phyloP scores from a whole-genome alignment of 1,284 basidiomycete genomes.

The Ganoderma meredithae region DNA sequence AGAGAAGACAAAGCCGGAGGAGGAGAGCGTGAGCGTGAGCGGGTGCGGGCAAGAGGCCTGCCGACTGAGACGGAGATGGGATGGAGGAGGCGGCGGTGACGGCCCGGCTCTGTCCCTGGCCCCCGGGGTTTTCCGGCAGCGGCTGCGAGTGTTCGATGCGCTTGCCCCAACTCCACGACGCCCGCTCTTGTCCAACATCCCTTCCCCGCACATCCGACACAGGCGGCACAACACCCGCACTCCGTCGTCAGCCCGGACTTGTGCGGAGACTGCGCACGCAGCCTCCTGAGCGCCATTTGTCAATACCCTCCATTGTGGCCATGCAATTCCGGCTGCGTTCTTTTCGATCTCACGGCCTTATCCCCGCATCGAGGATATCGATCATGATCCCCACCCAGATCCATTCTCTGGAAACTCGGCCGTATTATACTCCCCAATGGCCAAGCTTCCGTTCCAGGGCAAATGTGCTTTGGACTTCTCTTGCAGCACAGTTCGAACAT shows the following conservation, averaged over 20 bases:
- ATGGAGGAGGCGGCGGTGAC: not conserved
- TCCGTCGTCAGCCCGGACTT: not conserved
- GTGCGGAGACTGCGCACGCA: slow-evolving; percentile 8
- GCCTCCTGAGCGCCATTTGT: not conserved
- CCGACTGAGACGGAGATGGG: not conserved
- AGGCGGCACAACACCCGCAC: not conserved
- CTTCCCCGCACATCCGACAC: not conserved
- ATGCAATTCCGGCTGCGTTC: slow-evolving; percentile 3
- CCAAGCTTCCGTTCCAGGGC: not conserved
- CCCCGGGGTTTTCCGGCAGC: not conserved
- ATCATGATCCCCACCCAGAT: not conserved
- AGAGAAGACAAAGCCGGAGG: not conserved
- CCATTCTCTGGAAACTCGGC: not conserved
- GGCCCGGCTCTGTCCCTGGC: too few species aligned
- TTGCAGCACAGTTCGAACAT: not conserved
- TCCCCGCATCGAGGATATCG: not conserved
- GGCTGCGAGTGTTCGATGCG: too few species aligned
- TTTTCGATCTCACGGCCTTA: not conserved
- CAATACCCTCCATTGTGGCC: not conserved
- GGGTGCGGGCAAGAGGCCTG: not conserved
- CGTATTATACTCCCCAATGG: not conserved
- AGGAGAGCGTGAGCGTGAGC: not conserved
- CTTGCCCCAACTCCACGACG: not conserved
- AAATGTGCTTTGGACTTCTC: not conserved
- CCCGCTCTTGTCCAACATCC: not conserved